Percentiles rank a stretch among this genome's conserved stretches.
Conservation (phyloP, 177 flowering plant species). For the Telopea speciosissima region DNA sequence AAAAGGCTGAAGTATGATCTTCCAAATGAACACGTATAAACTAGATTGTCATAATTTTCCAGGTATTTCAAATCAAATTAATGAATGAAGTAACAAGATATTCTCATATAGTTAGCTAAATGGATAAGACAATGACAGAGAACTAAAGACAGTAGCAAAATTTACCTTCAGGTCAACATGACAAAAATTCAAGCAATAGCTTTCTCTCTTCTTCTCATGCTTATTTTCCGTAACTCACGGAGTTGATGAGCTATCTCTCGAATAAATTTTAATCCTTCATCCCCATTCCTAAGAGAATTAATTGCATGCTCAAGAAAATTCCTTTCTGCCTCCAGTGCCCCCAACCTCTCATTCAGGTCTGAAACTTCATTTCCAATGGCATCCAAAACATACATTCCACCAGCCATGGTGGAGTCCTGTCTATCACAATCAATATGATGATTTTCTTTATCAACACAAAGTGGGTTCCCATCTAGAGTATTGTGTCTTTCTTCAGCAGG, state of each 20-base stretch:
- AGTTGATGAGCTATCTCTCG: slow-evolving; percentile 56
- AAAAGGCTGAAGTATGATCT: neutral
- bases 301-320: slow-evolving; percentile 47
- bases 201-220: slow-evolving; percentile 19
- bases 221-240: slow-evolving; percentile 40
- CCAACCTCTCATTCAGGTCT: slow-evolving; percentile 39
- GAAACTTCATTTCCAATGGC: slow-evolving; percentile 35
- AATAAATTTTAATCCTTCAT: slow-evolving; percentile 47
- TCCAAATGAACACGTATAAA: neutral
- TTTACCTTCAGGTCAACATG: slow-evolving; percentile 12
- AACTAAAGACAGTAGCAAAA: neutral
- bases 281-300: slow-evolving; percentile 42
- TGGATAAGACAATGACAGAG: neutral
- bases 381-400: slow-evolving; percentile 16
- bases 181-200: slow-evolving; percentile 23
- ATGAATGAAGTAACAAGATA: neutral
- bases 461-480: slow-evolving; percentile 10
- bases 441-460: slow-evolving; percentile 18
- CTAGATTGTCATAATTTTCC: neutral
- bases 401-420: slow-evolving; percentile 3
- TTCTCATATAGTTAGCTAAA: neutral
- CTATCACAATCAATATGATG: slow-evolving; percentile 11
- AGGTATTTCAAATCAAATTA: neutral
- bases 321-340: slow-evolving; percentile 48
- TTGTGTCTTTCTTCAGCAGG: slow-evolving; percentile 6